Percentiles rank a stretch among this genome's conserved stretches.
Conservation (phyloP, 2,329 filamentous ascomycete species). For the Fusarium bulbicola region DNA sequence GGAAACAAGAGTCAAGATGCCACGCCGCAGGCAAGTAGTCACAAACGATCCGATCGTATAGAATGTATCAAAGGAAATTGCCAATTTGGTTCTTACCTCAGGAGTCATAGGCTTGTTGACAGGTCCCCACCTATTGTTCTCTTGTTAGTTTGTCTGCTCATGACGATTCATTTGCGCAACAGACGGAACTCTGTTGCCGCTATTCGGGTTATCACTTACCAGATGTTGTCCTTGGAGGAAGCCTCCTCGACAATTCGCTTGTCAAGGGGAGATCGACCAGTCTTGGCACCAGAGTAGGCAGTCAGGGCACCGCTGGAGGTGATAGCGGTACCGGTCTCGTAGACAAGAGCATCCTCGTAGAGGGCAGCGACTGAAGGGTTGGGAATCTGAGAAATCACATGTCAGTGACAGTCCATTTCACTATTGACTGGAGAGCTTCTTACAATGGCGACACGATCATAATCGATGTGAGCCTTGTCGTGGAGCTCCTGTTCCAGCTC, state of each 20-base stretch:
- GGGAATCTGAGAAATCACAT: slow-evolving; percentile 64
- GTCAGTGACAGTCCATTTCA: slow-evolving; percentile 15
- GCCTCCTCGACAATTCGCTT: slow-evolving; percentile 97
- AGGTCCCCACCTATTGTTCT: slow-evolving; percentile 77
- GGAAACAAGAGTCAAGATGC: slow-evolving; percentile 12
- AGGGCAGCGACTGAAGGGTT: slow-evolving; percentile 95
- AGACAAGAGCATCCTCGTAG: slow-evolving; percentile 98
- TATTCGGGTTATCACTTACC: slow-evolving; percentile 58
- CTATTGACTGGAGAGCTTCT: slow-evolving; percentile 46
- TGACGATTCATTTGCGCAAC: slow-evolving; percentile 17
- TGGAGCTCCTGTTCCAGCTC: slow-evolving; percentile 97
- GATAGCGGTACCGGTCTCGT: slow-evolving; percentile 97
- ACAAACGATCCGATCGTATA: slow-evolving; percentile 9
- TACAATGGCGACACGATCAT: slow-evolving; percentile 97
- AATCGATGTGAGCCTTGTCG: slow-evolving; percentile 98
- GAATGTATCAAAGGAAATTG: slow-evolving; percentile 11
- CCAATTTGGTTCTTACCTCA: slow-evolving; percentile 69
- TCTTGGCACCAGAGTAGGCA: slow-evolving; percentile 98
- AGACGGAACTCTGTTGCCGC: slow-evolving; percentile 23
- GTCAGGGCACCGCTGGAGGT: slow-evolving; percentile 94
- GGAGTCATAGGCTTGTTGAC: slow-evolving; percentile 99
- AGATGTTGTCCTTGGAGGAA: slow-evolving; percentile 88
- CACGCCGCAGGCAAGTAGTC: slow-evolving; percentile 5
- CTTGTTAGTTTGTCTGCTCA: slow-evolving; percentile 44
- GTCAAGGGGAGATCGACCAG: slow-evolving; percentile 93